Base-by-base conservation (phyloP, 495 filamentous ascomycete species). In the Astrothelium subdiscretum region DNA sequence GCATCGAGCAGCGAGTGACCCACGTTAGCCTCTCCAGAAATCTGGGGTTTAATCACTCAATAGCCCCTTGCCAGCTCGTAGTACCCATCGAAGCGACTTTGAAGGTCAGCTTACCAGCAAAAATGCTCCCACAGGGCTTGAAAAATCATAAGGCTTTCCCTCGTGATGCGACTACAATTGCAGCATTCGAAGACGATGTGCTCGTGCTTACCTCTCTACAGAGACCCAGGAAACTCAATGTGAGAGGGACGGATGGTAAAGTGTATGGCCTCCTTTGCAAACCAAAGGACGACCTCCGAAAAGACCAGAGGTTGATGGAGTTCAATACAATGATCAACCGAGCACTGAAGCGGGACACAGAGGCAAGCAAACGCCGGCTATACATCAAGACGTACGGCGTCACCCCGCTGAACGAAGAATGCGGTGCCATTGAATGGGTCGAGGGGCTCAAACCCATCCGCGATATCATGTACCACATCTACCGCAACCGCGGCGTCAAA, bases 241-340 rank as follows among this genome's bases (percentile, higher is more conserved):
- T 94, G 31, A 81, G 87, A 44, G 94, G 92, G 5, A 91, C 89
- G 0, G 91, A 99, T 73, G 94, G 94, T 13, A 85, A 86, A 58
- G 78, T 81, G 5, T 99, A 99, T 69, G 87, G 87, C 31, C 83
- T 97, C 18, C 80, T 99, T 54, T 94, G 95, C 78, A 99, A 99
- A 68, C 94, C 94, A 4, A 97, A 97, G 72, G 94, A 97, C 70
- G 95, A 99, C 72, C 80, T 99, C 4, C 87, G 94, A 6, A 97
- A 96, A 67, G 94, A 99, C 65, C 91, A 96, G 68, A 88, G 94
- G 54, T 83, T 98, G 24, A 97, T 99, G 95, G 95, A 97, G 70
- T 99, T 97, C 80, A 97, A 96, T 71, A 85, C 87, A 62, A 92
- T 97, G 86, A 96, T 99, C 75, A 97, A 97, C 70, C 83, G 95